Conservation (phyloP, 139 green algal species). For the Edaphochlamys debaryana region DNA sequence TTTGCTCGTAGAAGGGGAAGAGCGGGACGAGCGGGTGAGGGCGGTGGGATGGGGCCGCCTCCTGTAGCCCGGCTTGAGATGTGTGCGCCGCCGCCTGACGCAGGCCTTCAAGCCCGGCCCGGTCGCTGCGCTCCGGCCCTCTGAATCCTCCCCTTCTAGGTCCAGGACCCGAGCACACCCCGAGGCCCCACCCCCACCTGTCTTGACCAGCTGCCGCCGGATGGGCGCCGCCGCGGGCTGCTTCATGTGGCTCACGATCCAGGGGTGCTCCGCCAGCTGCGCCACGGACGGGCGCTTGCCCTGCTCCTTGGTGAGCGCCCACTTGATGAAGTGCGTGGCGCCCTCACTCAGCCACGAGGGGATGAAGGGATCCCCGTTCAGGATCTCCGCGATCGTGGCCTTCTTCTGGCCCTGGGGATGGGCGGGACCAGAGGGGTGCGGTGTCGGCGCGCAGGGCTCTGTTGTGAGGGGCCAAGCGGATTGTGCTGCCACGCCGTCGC, state of each 20-base stretch:
- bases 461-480: too few relatives aligned
- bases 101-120: too few relatives aligned
- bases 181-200: constrained; percentile 3
- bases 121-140: too few relatives aligned
- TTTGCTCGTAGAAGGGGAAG: too few relatives aligned
- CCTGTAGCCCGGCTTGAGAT: too few relatives aligned
- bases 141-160: too few relatives aligned
- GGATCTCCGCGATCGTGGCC: constrained; percentile 60
- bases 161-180: too few relatives aligned
- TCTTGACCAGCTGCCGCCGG: constrained; percentile 27
- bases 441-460: neutral
- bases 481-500: too few relatives aligned
- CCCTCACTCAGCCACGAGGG: constrained; percentile 53
- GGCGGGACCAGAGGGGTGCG: too few relatives aligned
- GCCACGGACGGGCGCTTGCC: constrained; percentile 48
- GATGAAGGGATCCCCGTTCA: constrained; percentile 49
- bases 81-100: too few relatives aligned
- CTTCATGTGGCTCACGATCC: constrained; percentile 52
- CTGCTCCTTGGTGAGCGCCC: constrained; percentile 59
- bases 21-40: too few relatives aligned
- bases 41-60: too few relatives aligned
- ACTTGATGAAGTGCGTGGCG: constrained; percentile 55
- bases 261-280: constrained; percentile 62
- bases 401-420: constrained; percentile 58
- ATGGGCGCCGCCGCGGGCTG: neutral